phyloP scores from a whole-genome alignment of 106 monocot genomes.

The Dendrobium huoshanense region DNA sequence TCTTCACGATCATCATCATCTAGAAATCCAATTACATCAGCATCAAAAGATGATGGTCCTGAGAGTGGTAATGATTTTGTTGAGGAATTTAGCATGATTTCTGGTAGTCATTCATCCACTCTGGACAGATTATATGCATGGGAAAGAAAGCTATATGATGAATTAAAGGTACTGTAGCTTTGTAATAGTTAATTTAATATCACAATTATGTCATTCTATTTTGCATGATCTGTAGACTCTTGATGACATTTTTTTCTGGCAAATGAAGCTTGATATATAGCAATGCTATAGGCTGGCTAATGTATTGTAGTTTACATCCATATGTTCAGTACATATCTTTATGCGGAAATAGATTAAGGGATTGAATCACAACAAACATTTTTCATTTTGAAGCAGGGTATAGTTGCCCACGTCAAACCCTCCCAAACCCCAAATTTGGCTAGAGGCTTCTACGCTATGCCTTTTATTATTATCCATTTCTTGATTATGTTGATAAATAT shows the following conservation, averaged over 20 bases:
- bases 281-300: not conserved
- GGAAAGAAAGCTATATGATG: slow-evolving; percentile 92
- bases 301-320: not conserved
- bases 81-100: slow-evolving; percentile 86
- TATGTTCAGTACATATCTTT: not conserved
- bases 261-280: not conserved
- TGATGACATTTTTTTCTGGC: not conserved
- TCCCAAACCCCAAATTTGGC: too few relatives aligned
- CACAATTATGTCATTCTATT: not conserved
- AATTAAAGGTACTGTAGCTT: slow-evolving; percentile 71
- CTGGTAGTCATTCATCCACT: slow-evolving; percentile 87
- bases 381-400: too few relatives aligned
- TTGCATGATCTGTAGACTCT: not conserved
- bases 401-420: too few relatives aligned
- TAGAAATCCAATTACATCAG: slow-evolving; percentile 38
- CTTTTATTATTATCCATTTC: too few relatives aligned
- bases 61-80: slow-evolving; percentile 64
- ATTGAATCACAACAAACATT: too few relatives aligned
- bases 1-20: slow-evolving; percentile 89
- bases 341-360: too few relatives aligned
- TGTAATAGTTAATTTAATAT: not conserved
- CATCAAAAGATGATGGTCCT: slow-evolving; percentile 50
- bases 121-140: slow-evolving; percentile 85
- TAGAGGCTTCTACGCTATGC: too few relatives aligned
- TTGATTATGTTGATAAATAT: too few relatives aligned